Base-by-base conservation (phyloP, 306 rosid genomes). In the Elaeagnus macrophylla region DNA sequence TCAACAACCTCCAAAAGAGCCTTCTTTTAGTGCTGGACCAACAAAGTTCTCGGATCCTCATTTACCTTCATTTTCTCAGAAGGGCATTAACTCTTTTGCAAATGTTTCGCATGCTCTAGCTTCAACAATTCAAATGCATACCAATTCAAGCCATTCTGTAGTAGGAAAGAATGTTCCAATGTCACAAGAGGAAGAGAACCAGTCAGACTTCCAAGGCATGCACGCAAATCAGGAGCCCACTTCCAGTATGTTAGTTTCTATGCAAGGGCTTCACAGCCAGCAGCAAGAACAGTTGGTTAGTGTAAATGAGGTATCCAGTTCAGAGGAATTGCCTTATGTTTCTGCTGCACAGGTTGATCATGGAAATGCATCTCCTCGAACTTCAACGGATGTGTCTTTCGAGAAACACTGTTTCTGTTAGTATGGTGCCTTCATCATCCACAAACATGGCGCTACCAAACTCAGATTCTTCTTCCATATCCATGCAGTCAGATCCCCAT, bases 31-130 rank as follows among this genome's bases (percentile, higher is more conserved):
- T 76, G 53, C 79, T 18, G 82, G 81, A 51, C 65, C 81, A 39
- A 49, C 81, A 42, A 83, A 77, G 56, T 81, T 83, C 50, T 72
- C 71, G 61, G 91, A 79, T 75, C 83, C 88, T 51, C 86, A 78
- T 59, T 79, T 87, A 37, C 73, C 86, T 35, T 84, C 74, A 48
- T 69, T 69, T 72, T 94, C 83, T 72, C 91, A 84, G 77, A 81
- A 87, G 77, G 80, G 82, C 51, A n/a, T n/a, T n/a, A 78, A 51
- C 69, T 59, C 86, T 69, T 62, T 89, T 40, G 64, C 82, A 48
- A 84, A 78, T 59, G 79, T 72, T 60, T 76, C 84, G 17, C 85
- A 57, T 19, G 69, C 71, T 48, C 62, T 81, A 51, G 64, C 87
- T 64, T 52, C 94, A 17, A 70, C 70, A 51, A 73, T 72, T 66